Evolutionary conservation across 2,329 filamentous ascomycete genomes (phyloP).

Genomic region (Microcyclospora pomicola): DNA sequence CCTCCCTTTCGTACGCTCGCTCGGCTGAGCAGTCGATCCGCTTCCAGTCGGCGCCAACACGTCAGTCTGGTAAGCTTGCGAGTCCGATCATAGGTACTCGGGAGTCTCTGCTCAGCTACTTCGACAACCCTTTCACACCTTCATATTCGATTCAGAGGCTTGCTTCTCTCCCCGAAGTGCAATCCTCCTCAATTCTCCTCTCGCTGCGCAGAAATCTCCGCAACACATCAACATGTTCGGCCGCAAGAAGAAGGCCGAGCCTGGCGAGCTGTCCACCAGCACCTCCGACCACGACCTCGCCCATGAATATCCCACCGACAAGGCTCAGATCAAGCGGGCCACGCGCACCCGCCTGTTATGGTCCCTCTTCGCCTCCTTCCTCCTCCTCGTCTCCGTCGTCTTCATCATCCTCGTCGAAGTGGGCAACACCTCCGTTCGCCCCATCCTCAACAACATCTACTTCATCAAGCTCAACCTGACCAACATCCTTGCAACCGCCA

Average conservation of each 20-base stretch:
- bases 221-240: slow-evolving; percentile 18
- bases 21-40: neutral
- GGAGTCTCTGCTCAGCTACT: no score
- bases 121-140: no score
- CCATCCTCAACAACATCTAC: slow-evolving; percentile 56
- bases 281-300: slow-evolving; percentile 16
- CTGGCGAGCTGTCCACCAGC: neutral
- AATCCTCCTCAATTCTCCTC: no score
- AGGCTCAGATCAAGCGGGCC: slow-evolving; percentile 31
- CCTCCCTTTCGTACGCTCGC: no score
- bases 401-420: slow-evolving; percentile 73
- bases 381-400: slow-evolving; percentile 60
- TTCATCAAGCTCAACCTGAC: slow-evolving; percentile 76
- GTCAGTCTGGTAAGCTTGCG: neutral
- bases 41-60: neutral
- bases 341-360: slow-evolving; percentile 45
- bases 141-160: no score
- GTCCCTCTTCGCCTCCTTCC: slow-evolving; percentile 49
- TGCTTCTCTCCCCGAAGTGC: no score
- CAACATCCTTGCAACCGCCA: slow-evolving; percentile 60
- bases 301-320: slow-evolving; percentile 16
- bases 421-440: slow-evolving; percentile 51
- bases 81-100: no score
- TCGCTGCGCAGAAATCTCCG: no score
- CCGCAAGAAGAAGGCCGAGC: slow-evolving; percentile 12